These are phyloP conservation scores for Pleurotus citrinopileatus DNA, from an alignment of 768 basidiomycete species.

Conservation along the genomic window DNA sequence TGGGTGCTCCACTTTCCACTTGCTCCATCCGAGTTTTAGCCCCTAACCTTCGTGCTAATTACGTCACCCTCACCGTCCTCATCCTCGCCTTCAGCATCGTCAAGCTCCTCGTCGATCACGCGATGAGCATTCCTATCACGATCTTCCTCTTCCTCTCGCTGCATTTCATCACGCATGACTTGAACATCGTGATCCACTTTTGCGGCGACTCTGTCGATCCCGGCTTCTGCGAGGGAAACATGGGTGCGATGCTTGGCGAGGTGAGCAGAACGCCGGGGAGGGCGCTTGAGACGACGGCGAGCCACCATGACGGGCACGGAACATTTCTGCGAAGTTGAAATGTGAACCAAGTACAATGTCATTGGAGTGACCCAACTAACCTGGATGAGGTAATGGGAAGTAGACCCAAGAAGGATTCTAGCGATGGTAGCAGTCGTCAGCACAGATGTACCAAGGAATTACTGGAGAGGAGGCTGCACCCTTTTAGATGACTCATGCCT, in stretches of 20 bases:
- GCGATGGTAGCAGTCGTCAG: not conserved
- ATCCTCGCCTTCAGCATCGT: conserved; percentile 15
- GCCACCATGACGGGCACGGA: conserved; percentile 98
- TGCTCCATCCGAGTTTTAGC: no score
- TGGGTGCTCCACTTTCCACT: no score
- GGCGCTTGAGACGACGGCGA: conserved; percentile 85
- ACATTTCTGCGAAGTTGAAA: conserved; percentile 63
- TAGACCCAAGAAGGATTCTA: conserved; percentile 91
- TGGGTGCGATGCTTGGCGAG: conserved; percentile 78
- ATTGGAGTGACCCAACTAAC: conserved; percentile 32
- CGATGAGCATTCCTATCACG: conserved; percentile 30
- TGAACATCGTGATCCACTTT: conserved; percentile 87
- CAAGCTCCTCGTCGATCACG: conserved; percentile 17
- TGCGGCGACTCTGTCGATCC: conserved; percentile 82
- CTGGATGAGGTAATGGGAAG: conserved; percentile 91
- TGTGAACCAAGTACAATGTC: no score
- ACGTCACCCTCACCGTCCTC: conserved; percentile 27
- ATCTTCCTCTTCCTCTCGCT: conserved; percentile 56
- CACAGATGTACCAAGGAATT: not conserved
- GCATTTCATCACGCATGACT: conserved; percentile 74
- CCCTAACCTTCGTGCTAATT: conserved; percentile 33
- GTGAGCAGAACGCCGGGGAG: conserved; percentile 77
- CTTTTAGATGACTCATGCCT: conserved; percentile 83
- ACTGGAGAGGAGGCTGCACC: conserved; percentile 46
- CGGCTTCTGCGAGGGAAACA: conserved; percentile 84